These are phyloP conservation scores for Colletotrichum filicis DNA, from an alignment of 2,329 filamentous ascomycete genomes.

Conservation along the genomic window DNA sequence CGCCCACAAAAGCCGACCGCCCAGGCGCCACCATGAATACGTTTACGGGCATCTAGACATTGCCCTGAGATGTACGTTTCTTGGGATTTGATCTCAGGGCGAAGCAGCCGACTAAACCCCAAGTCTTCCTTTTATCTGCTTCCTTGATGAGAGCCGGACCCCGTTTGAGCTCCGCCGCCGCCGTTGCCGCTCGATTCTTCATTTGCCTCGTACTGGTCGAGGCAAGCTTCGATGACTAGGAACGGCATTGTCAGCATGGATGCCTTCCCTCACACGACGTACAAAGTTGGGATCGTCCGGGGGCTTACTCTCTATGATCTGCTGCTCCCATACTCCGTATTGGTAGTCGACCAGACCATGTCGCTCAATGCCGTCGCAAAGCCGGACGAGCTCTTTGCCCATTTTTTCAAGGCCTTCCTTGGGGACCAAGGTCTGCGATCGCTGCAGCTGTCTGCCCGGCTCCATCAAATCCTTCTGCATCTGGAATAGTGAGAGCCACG, in stretches of 20 bases:
- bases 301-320: conserved; percentile 82
- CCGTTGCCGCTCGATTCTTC: conserved; percentile 48
- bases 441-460: conserved; percentile 66
- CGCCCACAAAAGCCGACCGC: conserved; percentile 14
- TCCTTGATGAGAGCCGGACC: conserved; percentile 29
- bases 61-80: not conserved
- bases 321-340: conserved; percentile 95
- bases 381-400: conserved; percentile 81
- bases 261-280: not conserved
- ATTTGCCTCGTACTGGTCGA: conserved; percentile 57
- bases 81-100: conserved; percentile 5
- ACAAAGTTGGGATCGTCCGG: not conserved
- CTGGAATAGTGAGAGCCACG: conserved; percentile 86
- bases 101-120: not conserved
- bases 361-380: conserved; percentile 89
- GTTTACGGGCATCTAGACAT: conserved; percentile 8
- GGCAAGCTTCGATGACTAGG: conserved; percentile 50
- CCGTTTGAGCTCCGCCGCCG: conserved; percentile 36
- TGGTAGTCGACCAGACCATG: conserved; percentile 98
- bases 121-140: conserved; percentile 22
- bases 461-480: conserved; percentile 82
- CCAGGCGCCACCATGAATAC: conserved; percentile 3
- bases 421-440: conserved; percentile 72
- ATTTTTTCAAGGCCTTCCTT: conserved; percentile 79
- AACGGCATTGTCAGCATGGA: conserved; percentile 12